phyloP scores from a whole-genome alignment of 1,139 yeast species.

The Spencermartinsiella ligniputridi region DNA sequence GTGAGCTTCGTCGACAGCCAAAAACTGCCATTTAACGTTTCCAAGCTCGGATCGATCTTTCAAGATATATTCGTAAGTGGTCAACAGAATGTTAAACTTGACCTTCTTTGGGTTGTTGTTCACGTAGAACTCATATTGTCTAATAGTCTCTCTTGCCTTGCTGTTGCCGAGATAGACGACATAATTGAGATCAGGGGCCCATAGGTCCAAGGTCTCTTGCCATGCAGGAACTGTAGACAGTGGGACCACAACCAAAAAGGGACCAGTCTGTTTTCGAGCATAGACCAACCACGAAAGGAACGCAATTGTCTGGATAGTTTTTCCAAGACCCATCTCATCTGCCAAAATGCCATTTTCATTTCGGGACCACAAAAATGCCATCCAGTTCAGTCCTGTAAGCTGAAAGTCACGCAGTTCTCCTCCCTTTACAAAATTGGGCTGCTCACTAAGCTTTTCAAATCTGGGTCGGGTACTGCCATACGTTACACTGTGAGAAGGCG shows the following conservation, averaged over 20 bases:
- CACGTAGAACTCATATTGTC: constrained; percentile 79
- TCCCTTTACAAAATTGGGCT: constrained; percentile 85
- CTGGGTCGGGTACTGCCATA: constrained; percentile 78
- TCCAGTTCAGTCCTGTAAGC: constrained; percentile 97
- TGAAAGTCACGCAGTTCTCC: constrained; percentile 97
- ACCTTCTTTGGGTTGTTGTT: constrained; percentile 53
- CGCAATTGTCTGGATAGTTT: constrained; percentile 95
- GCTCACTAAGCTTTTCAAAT: constrained; percentile 80
- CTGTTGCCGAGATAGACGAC: constrained; percentile 91
- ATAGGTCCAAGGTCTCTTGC: constrained; percentile 97
- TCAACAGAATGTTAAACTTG: constrained; percentile 80
- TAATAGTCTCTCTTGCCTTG: constrained; percentile 71
- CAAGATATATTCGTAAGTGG: constrained; percentile 93
- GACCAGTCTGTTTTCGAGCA: constrained; percentile 94
- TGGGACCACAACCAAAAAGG: constrained; percentile 94
- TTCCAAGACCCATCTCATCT: constrained; percentile 99
- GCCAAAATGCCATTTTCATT: constrained; percentile 97
- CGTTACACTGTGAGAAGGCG: constrained; percentile 75
- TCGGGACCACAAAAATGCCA: constrained; percentile 98
- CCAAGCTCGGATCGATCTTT: constrained; percentile 84
- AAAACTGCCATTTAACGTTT: constrained; percentile 83
- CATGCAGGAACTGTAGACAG: constrained; percentile 95
- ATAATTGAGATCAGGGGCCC: constrained; percentile 96
- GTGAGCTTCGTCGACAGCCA: constrained; percentile 99
- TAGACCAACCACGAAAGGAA: constrained; percentile 91